Base-by-base conservation (phyloP, 2,329 filamentous ascomycete genomes). In the Aspergillus pseudoterreus region DNA sequence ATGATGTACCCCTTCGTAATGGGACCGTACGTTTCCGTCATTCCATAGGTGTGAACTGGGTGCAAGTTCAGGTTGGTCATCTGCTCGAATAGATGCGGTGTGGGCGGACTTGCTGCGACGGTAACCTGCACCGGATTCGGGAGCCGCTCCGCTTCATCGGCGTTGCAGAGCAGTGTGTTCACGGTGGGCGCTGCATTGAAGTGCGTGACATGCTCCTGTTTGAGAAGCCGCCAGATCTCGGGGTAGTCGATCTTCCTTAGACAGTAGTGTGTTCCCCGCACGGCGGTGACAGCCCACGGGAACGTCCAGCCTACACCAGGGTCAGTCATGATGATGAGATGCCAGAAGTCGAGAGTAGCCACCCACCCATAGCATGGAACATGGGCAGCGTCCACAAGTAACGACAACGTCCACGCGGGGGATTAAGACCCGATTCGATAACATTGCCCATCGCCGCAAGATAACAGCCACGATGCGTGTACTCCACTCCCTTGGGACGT, bases 101-200 rank as follows among this genome's bases (percentile, higher is more conserved):
- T 92, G 0, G 94, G 94, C 4, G 94, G 94, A 53, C 86, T 92
- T 2, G 92, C 94, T 2, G 94, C 94, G 3, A 99, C 94, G 0
- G 92, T 96, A 5, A 99, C 94, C 14, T 84, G 81, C 9, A 97
- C 91, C 0, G 85, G 82, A 1, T 83, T 73, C 0, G 84, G 77
- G 1, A 99, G 78, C 44, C 72, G 80, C 59, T 81, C 82, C 2
- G 94, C 92, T 68, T 91, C 86, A 38, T 85, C 80, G 3, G 88
- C 82, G 11, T 87, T 87, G 66, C 94, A 96, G 2, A 99, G 82
- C 1, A 97, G 75, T 0, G 92, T 99, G 69, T 97, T 97, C 47
- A 99, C 94, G 0, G 94, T 99, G 0, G 94, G 94, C 0, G 92
- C 94, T 1, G 92, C 92, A 65, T 92, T 95, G 75, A 95, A 97